Conservation (phyloP, 495 filamentous ascomycete species). For the Umbilicaria muhlenbergii region DNA sequence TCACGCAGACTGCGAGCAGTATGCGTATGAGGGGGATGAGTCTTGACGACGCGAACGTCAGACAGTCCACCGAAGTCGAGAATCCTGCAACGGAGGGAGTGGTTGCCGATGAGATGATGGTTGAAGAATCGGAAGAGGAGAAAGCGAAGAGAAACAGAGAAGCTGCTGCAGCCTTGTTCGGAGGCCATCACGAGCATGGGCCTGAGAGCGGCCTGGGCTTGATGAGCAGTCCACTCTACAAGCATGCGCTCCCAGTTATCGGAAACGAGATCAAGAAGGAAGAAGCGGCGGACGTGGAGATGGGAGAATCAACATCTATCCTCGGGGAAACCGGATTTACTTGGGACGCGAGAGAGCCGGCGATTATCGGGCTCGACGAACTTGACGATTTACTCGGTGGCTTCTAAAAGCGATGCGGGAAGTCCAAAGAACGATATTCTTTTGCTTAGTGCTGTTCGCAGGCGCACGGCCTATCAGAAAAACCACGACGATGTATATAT, state of each 20-base stretch:
- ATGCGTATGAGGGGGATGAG: slow-evolving; percentile 61
- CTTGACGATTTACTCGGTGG: slow-evolving; percentile 74
- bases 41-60: slow-evolving; percentile 24
- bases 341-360: slow-evolving; percentile 39
- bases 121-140: slow-evolving; percentile 26
- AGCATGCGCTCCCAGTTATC: slow-evolving; percentile 8
- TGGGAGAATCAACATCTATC: slow-evolving; percentile 28
- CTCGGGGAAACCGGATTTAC: slow-evolving; percentile 26
- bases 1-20: slow-evolving; percentile 81
- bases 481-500: too few species aligned
- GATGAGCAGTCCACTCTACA: slow-evolving; percentile 24
- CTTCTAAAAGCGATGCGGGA: slow-evolving; percentile 27
- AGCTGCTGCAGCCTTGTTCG: slow-evolving; percentile 36
- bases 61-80: slow-evolving; percentile 15
- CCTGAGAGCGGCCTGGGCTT: slow-evolving; percentile 10
- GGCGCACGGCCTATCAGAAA: too few species aligned
- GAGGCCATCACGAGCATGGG: slow-evolving; percentile 23
- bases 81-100: not conserved
- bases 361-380: slow-evolving; percentile 83
- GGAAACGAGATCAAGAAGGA: slow-evolving; percentile 5
- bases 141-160: slow-evolving; percentile 33
- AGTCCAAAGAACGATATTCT: not conserved
- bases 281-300: slow-evolving; percentile 23
- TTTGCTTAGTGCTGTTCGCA: too few species aligned
- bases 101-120: slow-evolving; percentile 12